Base-by-base conservation (phyloP, 1,139 yeast species). In the Pichia sp. region DNA sequence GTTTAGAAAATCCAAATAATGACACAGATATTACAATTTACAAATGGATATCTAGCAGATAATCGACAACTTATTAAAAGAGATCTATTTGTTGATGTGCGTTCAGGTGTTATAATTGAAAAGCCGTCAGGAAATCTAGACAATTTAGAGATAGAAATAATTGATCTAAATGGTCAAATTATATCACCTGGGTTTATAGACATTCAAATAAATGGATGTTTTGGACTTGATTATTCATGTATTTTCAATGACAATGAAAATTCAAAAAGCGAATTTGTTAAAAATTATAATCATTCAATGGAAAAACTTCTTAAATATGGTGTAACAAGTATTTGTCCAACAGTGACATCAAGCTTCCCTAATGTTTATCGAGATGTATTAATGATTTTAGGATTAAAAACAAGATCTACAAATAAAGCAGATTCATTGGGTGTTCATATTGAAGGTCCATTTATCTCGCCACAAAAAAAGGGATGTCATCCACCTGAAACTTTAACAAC, bases 391-490 rank as follows among this genome's bases (percentile, higher is more conserved):
- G 64, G 65, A 20, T 55, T 64, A 7, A 45, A 55, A 31, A 54
- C 59, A 37, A 72, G 69, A 54, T 35, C 42, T 11, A 42, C 54
- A 30, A 54, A 58, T 40, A 73, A 68, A 53, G 37, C 52, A 1
- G 84, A 79, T 56, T 71, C 76, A 6, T 63, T 79, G 43, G 85
- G 85, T 4, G 80, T 80, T n/a, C 85, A 79, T 55, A 61, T 76
- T 41, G 85, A 79, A 55, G 85, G 85, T 8, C 85, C 85, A 4
- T 78, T 78, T 56, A 71, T 79, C 49, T 74, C 71, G 50, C 62
- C 69, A 40, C 56, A 67, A 47, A 79, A 79, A 62, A 78, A 77
- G 51, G 85, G 85, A 1, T 78, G 83, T 56, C 85, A 79, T 55
- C 82, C 82, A 4, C 68, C 67, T 25, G 79, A 74, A 50, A 75